phyloP scores from a whole-genome alignment of 495 filamentous ascomycete species.

The Aspergillus indologenus region DNA sequence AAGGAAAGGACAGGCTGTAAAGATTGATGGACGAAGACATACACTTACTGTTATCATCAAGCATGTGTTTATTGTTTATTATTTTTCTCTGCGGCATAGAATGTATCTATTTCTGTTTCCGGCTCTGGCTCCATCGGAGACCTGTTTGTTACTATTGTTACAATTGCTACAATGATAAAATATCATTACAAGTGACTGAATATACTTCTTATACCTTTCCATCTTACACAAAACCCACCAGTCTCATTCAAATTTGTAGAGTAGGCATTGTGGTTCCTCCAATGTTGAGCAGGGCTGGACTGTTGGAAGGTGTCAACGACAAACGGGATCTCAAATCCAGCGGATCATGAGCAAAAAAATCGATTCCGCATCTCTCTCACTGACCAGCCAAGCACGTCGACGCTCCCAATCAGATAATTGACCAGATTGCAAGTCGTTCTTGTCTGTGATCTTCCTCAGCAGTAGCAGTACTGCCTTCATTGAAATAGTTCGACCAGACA shows the following conservation, averaged over 20 bases:
- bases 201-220: no score
- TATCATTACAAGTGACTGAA: no score
- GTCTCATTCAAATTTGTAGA: no score
- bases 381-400: not conserved
- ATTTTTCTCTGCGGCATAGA: conserved; percentile 7
- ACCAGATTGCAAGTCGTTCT: not conserved
- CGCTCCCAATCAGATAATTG: not conserved
- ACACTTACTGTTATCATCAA: not conserved
- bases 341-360: conserved; percentile 1
- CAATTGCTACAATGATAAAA: no score
- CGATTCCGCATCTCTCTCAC: not conserved
- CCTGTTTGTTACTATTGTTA: no score
- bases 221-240: no score
- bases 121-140: not conserved
- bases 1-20: not conserved
- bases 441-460: not conserved
- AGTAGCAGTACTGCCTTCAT: not conserved
- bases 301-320: not conserved
- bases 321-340: not conserved
- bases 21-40: not conserved
- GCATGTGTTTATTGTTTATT: conserved; percentile 9
- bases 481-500: not conserved
- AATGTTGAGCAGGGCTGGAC: not conserved
- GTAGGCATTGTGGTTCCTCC: no score
- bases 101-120: conserved; percentile 9